These are phyloP conservation scores for Aspergillus floridensis DNA, from an alignment of 2,329 filamentous ascomycete species.

Conservation along the genomic window DNA sequence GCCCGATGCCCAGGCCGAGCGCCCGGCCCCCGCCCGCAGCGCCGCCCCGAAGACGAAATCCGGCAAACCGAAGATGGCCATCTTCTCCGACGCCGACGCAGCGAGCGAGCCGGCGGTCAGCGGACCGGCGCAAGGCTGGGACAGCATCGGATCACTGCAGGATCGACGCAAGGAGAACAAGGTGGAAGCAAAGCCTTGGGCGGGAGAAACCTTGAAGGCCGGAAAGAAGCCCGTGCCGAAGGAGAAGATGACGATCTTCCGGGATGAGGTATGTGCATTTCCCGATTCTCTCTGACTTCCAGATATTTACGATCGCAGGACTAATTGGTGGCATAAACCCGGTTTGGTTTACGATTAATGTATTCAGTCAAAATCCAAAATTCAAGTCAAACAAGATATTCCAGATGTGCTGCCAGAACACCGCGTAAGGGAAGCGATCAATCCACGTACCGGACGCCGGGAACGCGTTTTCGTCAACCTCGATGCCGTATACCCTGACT, in stretches of 20 bases:
- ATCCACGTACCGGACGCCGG: conserved; percentile 75
- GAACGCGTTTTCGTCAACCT: conserved; percentile 88
- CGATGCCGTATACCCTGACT: conserved; percentile 77
- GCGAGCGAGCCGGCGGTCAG: conserved; percentile 56
- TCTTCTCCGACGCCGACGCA: conserved; percentile 78
- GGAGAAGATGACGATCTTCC: conserved; percentile 88
- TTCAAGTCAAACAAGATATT: conserved; percentile 35
- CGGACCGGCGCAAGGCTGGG: conserved; percentile 72
- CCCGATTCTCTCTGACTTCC: conserved; percentile 45
- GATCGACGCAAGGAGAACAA: conserved; percentile 94
- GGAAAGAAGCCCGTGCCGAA: conserved; percentile 75
- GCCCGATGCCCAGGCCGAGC: conserved; percentile 65
- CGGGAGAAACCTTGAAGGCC: conserved; percentile 82
- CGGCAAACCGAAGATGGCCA: conserved; percentile 76
- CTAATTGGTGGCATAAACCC: conserved; percentile 68
- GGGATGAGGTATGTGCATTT: conserved; percentile 79
- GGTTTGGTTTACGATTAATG: conserved; percentile 45
- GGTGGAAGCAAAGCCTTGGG: conserved; percentile 84
- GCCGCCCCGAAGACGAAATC: conserved; percentile 58
- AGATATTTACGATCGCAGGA: conserved; percentile 90
- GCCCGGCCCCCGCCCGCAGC: conserved; percentile 48
- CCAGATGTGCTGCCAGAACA: conserved; percentile 63
- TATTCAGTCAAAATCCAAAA: conserved; percentile 51
- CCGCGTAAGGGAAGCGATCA: conserved; percentile 77
- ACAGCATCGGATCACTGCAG: conserved; percentile 80